phyloP scores from a whole-genome alignment of 345 rosid species.

The Brassica cretica region DNA sequence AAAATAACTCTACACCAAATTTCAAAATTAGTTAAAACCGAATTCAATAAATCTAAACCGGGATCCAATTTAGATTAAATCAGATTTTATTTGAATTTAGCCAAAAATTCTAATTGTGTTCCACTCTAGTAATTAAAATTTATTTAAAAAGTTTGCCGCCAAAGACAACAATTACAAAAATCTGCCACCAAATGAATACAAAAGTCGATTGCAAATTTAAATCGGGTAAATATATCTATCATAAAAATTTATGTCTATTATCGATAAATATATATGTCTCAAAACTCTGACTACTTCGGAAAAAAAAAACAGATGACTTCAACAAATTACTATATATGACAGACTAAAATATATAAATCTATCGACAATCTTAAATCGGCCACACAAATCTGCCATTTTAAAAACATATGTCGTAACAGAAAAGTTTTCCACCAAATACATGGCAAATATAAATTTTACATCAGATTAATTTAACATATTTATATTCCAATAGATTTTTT shows the following conservation, averaged over 20 bases:
- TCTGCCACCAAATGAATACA: too few relatives aligned
- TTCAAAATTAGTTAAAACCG: background rate
- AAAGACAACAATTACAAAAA: too few relatives aligned
- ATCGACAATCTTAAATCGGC: background rate
- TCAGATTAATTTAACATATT: background rate
- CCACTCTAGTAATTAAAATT: background rate
- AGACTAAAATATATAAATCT: background rate
- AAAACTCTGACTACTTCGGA: background rate
- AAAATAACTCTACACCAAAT: background rate
- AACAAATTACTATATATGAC: background rate
- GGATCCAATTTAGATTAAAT: too few relatives aligned
- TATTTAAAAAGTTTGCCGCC: background rate
- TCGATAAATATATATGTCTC: background rate
- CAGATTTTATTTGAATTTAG: background rate
- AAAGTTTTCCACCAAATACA: too few relatives aligned
- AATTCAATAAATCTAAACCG: background rate
- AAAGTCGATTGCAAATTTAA: too few relatives aligned
- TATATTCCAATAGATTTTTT: background rate
- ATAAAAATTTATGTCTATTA: too few relatives aligned
- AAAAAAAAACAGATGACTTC: background rate
- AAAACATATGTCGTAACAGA: too few relatives aligned
- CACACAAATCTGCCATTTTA: background rate
- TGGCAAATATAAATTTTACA: too few relatives aligned
- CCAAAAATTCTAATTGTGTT: background rate
- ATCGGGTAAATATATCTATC: too few relatives aligned